Evolutionary conservation across 257 asterid genomes (phyloP).

Genomic region (Przewalskia tangutica): DNA sequence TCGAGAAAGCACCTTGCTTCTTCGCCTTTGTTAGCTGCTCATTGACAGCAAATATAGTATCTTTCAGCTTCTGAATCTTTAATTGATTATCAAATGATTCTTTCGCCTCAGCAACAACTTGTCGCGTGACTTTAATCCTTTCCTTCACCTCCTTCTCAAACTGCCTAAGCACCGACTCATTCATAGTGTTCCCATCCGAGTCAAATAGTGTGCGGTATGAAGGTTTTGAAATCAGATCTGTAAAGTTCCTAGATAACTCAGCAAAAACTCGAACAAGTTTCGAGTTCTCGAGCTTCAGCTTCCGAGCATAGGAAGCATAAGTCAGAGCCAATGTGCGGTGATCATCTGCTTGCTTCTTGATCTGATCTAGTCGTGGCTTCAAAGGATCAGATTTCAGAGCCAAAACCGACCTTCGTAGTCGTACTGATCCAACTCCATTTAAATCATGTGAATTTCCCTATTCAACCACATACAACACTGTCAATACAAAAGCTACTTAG

Average conservation of each 20-base stretch:
- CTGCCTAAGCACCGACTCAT: constrained; percentile 44
- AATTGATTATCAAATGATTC: constrained; percentile 64
- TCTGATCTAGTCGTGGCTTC: constrained; percentile 66
- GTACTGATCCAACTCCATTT: constrained; percentile 18
- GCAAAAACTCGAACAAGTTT: constrained; percentile 61
- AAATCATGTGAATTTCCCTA: constrained; percentile 34
- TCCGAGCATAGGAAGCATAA: constrained; percentile 67
- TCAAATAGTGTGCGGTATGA: constrained; percentile 33
- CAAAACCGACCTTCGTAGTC: constrained; percentile 45
- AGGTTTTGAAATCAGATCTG: constrained; percentile 56
- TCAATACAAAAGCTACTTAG: constrained; percentile 4
- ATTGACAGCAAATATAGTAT: constrained; percentile 55
- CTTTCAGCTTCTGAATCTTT: constrained; percentile 69
- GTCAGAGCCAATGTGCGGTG: constrained; percentile 48
- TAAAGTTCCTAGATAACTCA: constrained; percentile 46
- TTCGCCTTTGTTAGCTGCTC: constrained; percentile 61
- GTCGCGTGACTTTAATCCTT: constrained; percentile 50
- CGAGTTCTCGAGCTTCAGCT: constrained; percentile 65
- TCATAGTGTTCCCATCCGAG: constrained; percentile 36
- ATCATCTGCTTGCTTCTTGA: constrained; percentile 69
- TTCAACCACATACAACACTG: neutral
- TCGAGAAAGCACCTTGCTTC: constrained; percentile 74
- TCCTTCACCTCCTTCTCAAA: constrained; percentile 80
- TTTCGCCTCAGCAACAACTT: constrained; percentile 59
- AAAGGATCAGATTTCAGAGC: constrained; percentile 62